Base-by-base conservation (phyloP, 805 yeast species). In the Candida suzukii region DNA sequence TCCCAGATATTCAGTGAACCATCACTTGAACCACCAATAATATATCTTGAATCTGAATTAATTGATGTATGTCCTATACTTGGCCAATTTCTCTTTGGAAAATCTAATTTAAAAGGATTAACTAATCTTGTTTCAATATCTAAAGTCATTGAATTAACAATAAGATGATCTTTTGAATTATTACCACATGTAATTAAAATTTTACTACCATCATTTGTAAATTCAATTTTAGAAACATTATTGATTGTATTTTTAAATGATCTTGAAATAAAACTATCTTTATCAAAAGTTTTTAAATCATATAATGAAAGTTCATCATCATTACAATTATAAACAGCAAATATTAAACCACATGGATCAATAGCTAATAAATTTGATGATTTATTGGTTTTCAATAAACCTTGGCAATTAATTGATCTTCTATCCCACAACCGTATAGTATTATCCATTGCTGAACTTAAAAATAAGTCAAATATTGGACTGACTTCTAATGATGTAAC, bases 351-450 rank as follows among this genome's bases (percentile, higher is more conserved):
- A 30, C 84, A 75, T 2, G 96, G 93, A 61, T 91, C 98, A 50
- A 79, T 76, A 0, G 93, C 84, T 12, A 82, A 67, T 22, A 78
- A 60, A n/a, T 41, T 36, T 6, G 26, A 14, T 4, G 85, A 79
- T 13, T 71, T 68, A 14, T 77, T 73, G 29, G 74, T 68, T 19
- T 75, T 76, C 20, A 80, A 54, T 4, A 72, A 62, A 0, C 95
- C 93, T 43, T 76, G 80, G 17, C 83, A 75, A 43, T 75, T 70
- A 2, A 85, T 68, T 0, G 83, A 68, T 49, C 91, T 67, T 21
- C 84, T 58, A 61, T 93, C 98, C 99, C 99, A 93, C 7, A 85
- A 50, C 47, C 93, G 76, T 1, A 88, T 84, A 0, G 95, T 78
- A 41, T 81, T 74, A 58, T 93, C 99, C 42, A 74, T 58, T 0